Base-by-base conservation (phyloP, 2,329 filamentous ascomycete species). In the Gyromitra esculenta region DNA sequence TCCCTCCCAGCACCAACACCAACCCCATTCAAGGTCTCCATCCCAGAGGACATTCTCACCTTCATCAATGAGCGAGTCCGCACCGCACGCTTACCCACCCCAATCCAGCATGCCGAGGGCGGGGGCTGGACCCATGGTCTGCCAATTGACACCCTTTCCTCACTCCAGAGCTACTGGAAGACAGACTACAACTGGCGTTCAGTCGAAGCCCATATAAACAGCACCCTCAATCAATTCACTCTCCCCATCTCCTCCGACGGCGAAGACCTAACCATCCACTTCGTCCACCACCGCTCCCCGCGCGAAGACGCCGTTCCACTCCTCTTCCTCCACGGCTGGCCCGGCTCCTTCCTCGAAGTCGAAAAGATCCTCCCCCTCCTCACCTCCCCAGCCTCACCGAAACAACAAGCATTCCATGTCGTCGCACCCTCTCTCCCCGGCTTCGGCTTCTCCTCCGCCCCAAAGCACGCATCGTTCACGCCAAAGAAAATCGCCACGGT, bases 341-440 rank as follows among this genome's bases (percentile, higher is more conserved):
- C 85, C 1, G 84, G 84, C 0, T 83, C 82, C 3, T 85, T 85
- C 62, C 75, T 84, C 4, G 85, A 86, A 79, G 80, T 48, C 18
- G 74, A 76, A 54, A 25, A 64, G 1, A 81, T 86, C 37, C 80
- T 85, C 48, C 80, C 82, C 6, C 78, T 78, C 1, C 80, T 85
- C 15, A 81, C 81, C 1, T 78, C 80, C 4, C 82, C 83, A 0
- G 31, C 79, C 0, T 73, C 80, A 9, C 73, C 80, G 5, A 41
- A 60, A 4, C 31, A 52, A 1, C 84, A 83, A 18, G 82, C 85
- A 2, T 87, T 86, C 80, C 85, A 87, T 78, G 82, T 87, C 43
- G 83, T 88, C 1, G 84, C 84, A 0, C 86, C 86, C 2, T 84
- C 83, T 5, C 79, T 84, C 0, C 85, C 85, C 0, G 85, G 85